These are phyloP conservation scores for Tuber melanosporum DNA, from an alignment of 495 filamentous ascomycete species.

Conservation along the genomic window DNA sequence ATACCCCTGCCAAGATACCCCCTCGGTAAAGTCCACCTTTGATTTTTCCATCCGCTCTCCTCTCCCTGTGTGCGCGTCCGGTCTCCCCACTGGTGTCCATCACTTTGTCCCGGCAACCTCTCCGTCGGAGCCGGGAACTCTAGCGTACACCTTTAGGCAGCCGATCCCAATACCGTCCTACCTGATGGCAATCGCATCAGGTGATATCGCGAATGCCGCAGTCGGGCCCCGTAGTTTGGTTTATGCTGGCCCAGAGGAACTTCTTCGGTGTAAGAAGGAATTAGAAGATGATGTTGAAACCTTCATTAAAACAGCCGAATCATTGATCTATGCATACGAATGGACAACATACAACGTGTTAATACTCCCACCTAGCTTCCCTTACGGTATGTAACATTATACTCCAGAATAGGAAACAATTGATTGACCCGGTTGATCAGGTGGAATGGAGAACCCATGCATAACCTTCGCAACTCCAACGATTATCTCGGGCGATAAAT, in stretches of 20 bases:
- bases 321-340: constrained; percentile 51
- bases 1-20: constrained; percentile 95
- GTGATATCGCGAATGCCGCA: constrained; percentile 73
- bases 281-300: constrained; percentile 81
- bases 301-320: constrained; percentile 81
- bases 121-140: constrained; percentile 45
- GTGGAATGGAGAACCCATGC: constrained; percentile 91
- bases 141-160: constrained; percentile 77
- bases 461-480: constrained; percentile 92
- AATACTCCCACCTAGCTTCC: constrained; percentile 67
- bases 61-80: constrained; percentile 80
- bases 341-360: constrained; percentile 96
- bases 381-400: constrained; percentile 48
- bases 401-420: not conserved
- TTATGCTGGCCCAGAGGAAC: constrained; percentile 77
- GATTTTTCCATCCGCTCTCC: constrained; percentile 81
- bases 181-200: constrained; percentile 84
- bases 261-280: constrained; percentile 79
- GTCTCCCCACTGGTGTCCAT: constrained; percentile 57
- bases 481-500: constrained; percentile 81
- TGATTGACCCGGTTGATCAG: constrained; percentile 11
- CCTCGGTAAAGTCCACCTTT: constrained; percentile 86
- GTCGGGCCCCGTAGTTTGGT: constrained; percentile 81
- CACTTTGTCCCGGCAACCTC: constrained; percentile 37
- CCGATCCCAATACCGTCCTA: constrained; percentile 90